phyloP scores from a whole-genome alignment of 805 yeast genomes.

The Monosporozyma servazzii region DNA sequence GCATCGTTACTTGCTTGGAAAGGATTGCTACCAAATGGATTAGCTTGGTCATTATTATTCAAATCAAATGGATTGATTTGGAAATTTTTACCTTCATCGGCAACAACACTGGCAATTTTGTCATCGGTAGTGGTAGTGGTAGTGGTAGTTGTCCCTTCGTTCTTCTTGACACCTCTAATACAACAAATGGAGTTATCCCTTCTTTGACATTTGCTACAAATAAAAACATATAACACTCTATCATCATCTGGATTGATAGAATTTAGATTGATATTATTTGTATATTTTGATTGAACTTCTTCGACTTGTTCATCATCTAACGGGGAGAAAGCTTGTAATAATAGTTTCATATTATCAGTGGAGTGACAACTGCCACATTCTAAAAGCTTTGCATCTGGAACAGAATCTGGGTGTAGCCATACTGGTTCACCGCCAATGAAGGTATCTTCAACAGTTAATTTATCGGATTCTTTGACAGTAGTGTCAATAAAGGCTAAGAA shows the following conservation, averaged over 20 bases:
- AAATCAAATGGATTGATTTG: slow-evolving; percentile 30
- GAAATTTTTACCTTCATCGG: slow-evolving; percentile 35
- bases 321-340: slow-evolving; percentile 77
- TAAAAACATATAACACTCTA: slow-evolving; percentile 71
- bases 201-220: slow-evolving; percentile 66
- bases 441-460: slow-evolving; percentile 50
- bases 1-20: slow-evolving; percentile 34
- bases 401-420: slow-evolving; percentile 56
- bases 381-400: slow-evolving; percentile 45
- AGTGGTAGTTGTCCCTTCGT: slow-evolving; percentile 32
- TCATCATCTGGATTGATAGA: slow-evolving; percentile 52
- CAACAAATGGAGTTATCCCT: slow-evolving; percentile 65
- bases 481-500: slow-evolving; percentile 59
- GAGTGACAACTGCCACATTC: slow-evolving; percentile 57
- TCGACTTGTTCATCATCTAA: slow-evolving; percentile 36
- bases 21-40: slow-evolving; percentile 27
- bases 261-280: slow-evolving; percentile 9
- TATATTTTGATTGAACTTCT: slow-evolving; percentile 10
- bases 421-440: slow-evolving; percentile 73
- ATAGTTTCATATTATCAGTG: slow-evolving; percentile 45
- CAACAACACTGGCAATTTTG: slow-evolving; percentile 29
- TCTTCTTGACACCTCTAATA: slow-evolving; percentile 64
- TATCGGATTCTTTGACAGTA: slow-evolving; percentile 40
- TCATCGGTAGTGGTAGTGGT: slow-evolving; percentile 25
- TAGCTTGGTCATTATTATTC: slow-evolving; percentile 7